Evolutionary conservation across 1,139 yeast species (phyloP).

Genomic region (Fermentozyma sake): DNA sequence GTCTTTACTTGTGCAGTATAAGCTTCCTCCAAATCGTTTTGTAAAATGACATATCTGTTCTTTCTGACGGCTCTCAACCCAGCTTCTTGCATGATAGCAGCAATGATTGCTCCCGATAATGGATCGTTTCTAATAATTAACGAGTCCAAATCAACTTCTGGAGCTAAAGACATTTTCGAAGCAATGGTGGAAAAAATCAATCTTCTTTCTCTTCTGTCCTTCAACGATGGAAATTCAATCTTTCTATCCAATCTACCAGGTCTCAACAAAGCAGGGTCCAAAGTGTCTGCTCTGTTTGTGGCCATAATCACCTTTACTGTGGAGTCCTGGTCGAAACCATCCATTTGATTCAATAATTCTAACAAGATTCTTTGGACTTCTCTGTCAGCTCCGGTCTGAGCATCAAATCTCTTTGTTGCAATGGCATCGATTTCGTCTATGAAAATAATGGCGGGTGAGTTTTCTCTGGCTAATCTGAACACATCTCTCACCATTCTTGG

Average conservation of each 20-base stretch:
- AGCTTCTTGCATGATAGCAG: slow-evolving; percentile 99
- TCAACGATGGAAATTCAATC: slow-evolving; percentile 91
- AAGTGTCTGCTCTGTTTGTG: slow-evolving; percentile 94
- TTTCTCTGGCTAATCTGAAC: slow-evolving; percentile 93
- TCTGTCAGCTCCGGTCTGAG: slow-evolving; percentile 98
- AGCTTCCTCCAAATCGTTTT: slow-evolving; percentile 95
- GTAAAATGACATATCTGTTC: slow-evolving; percentile 93
- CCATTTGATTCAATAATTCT: slow-evolving; percentile 97
- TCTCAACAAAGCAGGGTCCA: slow-evolving; percentile 94
- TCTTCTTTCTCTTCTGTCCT: slow-evolving; percentile 97
- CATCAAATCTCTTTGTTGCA: slow-evolving; percentile 98
- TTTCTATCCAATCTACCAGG: slow-evolving; percentile 99
- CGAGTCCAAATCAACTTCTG: slow-evolving; percentile 94
- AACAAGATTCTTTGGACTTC: slow-evolving; percentile 97
- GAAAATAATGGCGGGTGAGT: slow-evolving; percentile 93
- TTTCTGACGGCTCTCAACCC: slow-evolving; percentile 98
- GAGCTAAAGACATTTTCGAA: slow-evolving; percentile 95
- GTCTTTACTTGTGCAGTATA: slow-evolving; percentile 95
- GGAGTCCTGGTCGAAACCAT: slow-evolving; percentile 94
- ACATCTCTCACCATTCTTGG: slow-evolving; percentile 99
- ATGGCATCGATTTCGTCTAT: slow-evolving; percentile 90
- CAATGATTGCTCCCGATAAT: slow-evolving; percentile 93
- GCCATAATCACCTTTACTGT: slow-evolving; percentile 99
- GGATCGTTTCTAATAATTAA: slow-evolving; percentile 95
- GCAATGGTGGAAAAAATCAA: slow-evolving; percentile 94